Conservation (phyloP, 2,329 filamentous ascomycete species). For the Lasiodiplodia theobromae region DNA sequence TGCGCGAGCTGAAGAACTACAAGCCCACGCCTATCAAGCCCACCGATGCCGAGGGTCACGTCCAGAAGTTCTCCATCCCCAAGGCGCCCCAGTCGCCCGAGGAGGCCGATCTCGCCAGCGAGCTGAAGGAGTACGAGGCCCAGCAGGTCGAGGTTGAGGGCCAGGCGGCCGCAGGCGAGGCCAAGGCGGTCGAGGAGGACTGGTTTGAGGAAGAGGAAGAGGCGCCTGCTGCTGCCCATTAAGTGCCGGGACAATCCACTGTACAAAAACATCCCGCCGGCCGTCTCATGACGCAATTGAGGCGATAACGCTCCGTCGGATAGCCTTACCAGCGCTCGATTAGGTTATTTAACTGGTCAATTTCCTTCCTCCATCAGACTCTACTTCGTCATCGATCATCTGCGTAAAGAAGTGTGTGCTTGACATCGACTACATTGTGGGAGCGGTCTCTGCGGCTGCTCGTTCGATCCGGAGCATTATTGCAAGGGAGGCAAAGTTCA, state of each 20-base stretch:
- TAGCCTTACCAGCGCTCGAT: slow-evolving; percentile 19
- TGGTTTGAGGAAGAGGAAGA: slow-evolving; percentile 82
- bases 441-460: not conserved
- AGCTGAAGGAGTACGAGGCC: slow-evolving; percentile 91
- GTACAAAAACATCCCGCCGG: slow-evolving; percentile 20
- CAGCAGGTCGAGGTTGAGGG: slow-evolving; percentile 96
- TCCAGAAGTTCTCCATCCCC: slow-evolving; percentile 84
- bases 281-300: slow-evolving; percentile 28
- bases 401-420: not conserved
- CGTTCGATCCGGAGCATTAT: not conserved
- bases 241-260: slow-evolving; percentile 24
- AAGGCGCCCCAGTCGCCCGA: slow-evolving; percentile 87
- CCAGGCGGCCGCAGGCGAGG: slow-evolving; percentile 68
- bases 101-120: slow-evolving; percentile 89
- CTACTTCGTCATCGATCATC: not conserved
- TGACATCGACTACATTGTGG: not conserved
- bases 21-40: slow-evolving; percentile 85
- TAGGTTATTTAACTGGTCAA: slow-evolving; percentile 26
- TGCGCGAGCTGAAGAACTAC: slow-evolving; percentile 94
- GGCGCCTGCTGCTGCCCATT: slow-evolving; percentile 51
- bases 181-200: slow-evolving; percentile 68
- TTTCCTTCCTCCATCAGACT: slow-evolving; percentile 21
- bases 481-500: not conserved
- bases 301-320: slow-evolving; percentile 11
- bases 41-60: slow-evolving; percentile 85